Conservation (phyloP, 257 asterid species). For the Capsicum pubescens region DNA sequence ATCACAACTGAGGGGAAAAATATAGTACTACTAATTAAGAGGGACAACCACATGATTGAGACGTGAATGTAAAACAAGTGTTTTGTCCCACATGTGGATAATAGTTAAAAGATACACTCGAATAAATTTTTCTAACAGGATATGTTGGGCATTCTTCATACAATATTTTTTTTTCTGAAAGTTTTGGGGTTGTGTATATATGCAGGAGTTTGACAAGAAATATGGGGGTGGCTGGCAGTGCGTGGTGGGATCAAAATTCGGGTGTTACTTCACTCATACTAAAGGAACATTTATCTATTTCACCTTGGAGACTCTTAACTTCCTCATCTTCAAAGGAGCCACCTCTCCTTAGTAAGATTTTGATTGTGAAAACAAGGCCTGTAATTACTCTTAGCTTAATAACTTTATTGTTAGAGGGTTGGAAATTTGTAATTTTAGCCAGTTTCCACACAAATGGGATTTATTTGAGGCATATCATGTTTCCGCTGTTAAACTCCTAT, state of each 20-base stretch:
- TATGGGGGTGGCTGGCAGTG: slow-evolving; percentile 96
- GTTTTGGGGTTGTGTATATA: neutral
- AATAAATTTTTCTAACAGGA: no score
- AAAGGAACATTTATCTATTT: slow-evolving; percentile 90
- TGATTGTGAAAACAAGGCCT: neutral
- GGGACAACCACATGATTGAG: neutral
- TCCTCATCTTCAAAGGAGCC: slow-evolving; percentile 92
- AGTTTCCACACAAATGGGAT: neutral
- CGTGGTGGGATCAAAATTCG: slow-evolving; percentile 94
- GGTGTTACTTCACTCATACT: slow-evolving; percentile 86
- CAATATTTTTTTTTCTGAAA: neutral
- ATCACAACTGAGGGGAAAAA: neutral
- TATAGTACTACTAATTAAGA: no score
- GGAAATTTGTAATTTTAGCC: neutral
- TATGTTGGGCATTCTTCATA: neutral
- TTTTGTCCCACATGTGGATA: neutral
- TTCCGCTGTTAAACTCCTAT: neutral
- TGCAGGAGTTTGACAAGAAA: slow-evolving; percentile 81
- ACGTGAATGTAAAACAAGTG: neutral
- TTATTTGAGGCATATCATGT: no score
- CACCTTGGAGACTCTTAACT: slow-evolving; percentile 83
- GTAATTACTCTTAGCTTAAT: slow-evolving; percentile 11
- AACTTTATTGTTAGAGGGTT: neutral
- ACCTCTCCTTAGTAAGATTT: slow-evolving; percentile 34
- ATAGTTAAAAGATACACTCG: neutral